These are phyloP conservation scores for Hypocrella siamensis DNA, from an alignment of 2,329 filamentous ascomycete genomes.

Conservation along the genomic window DNA sequence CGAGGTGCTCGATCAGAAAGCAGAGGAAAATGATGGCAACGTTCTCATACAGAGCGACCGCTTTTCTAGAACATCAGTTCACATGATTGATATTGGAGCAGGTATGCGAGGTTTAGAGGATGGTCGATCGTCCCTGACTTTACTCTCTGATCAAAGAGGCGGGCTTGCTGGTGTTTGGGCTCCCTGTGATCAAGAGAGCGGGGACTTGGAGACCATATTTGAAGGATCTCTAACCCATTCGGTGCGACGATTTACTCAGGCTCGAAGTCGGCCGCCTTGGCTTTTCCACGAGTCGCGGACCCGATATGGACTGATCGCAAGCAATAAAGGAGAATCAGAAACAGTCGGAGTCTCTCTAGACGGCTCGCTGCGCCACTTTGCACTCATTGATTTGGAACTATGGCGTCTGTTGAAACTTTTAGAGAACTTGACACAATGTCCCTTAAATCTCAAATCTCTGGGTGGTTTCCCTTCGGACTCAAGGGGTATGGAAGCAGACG, in stretches of 20 bases:
- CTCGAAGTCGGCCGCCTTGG: constrained; percentile 38
- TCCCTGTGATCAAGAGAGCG: constrained; percentile 23
- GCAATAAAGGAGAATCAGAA: constrained; percentile 28
- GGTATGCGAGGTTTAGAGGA: constrained; percentile 8
- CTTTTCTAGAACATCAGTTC: constrained; percentile 23
- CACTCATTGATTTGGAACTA: constrained; percentile 42
- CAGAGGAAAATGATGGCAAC: constrained; percentile 19
- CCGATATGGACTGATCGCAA: constrained; percentile 26
- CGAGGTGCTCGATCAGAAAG: constrained; percentile 34
- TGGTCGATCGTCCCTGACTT: constrained; percentile 22
- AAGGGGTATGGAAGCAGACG: constrained; percentile 9
- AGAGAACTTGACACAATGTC: constrained; percentile 47
- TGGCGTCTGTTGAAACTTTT: constrained; percentile 59
- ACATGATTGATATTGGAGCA: constrained; percentile 29
- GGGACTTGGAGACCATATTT: constrained; percentile 32
- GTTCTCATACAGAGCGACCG: constrained; percentile 28
- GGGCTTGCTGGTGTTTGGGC: constrained; percentile 34
- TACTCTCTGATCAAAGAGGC: constrained; percentile 32
- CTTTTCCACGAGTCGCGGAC: constrained; percentile 13
- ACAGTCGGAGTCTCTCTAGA: constrained; percentile 52
- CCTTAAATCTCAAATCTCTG: constrained; percentile 27
- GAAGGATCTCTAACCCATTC: constrained; percentile 39
- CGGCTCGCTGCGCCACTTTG: constrained; percentile 55
- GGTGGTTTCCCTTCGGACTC: not conserved
- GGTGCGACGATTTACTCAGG: constrained; percentile 38